These are phyloP conservation scores for Gonium pectorale DNA, from an alignment of 139 green algal species.

Conservation along the genomic window DNA sequence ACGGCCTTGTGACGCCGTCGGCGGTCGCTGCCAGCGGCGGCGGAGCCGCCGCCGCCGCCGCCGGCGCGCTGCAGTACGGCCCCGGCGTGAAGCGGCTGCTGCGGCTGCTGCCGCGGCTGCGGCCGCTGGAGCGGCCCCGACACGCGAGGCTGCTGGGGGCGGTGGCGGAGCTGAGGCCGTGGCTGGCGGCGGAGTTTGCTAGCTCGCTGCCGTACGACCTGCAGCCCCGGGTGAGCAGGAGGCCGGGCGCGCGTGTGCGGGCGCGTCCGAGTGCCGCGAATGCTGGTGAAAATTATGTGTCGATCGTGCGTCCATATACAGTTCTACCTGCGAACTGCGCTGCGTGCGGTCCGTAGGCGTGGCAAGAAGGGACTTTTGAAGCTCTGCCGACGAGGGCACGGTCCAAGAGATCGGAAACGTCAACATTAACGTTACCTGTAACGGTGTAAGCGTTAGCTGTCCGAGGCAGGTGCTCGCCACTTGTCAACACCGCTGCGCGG, in stretches of 20 bases:
- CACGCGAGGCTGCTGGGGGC: conserved; percentile 61
- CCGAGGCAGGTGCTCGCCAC: too few relatives aligned
- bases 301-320: too few relatives aligned
- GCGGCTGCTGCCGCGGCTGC: conserved; percentile 58
- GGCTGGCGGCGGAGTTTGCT: conserved; percentile 67
- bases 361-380: too few relatives aligned
- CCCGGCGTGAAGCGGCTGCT: conserved; percentile 46
- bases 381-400: too few relatives aligned
- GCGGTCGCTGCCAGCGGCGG: background rate
- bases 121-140: conserved; percentile 24
- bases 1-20: conserved; percentile 53
- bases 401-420: too few relatives aligned
- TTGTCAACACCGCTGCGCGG: too few relatives aligned
- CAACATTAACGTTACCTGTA: too few relatives aligned
- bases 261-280: background rate
- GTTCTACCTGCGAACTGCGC: too few relatives aligned
- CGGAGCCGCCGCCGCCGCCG: background rate
- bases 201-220: conserved; percentile 65
- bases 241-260: background rate
- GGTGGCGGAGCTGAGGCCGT: conserved; percentile 41
- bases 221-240: conserved; percentile 60
- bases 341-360: too few relatives aligned
- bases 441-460: too few relatives aligned
- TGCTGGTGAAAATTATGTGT: too few relatives aligned
- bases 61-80: background rate